Evolutionary conservation across 805 yeast genomes (phyloP).

Genomic region (Naumovozyma castellii): DNA sequence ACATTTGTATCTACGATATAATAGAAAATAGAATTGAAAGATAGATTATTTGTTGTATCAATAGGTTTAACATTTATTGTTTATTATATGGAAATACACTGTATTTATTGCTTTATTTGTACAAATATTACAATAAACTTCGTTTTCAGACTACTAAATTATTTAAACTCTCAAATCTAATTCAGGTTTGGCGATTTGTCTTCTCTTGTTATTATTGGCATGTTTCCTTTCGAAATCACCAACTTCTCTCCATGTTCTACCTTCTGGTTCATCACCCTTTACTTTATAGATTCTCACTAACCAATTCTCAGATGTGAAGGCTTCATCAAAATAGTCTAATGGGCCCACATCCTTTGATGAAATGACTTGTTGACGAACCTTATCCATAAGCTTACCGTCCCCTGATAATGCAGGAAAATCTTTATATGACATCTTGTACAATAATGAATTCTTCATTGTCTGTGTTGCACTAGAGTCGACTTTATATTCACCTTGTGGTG

Average conservation of each 20-base stretch:
- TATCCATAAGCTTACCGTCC: conserved; percentile 55
- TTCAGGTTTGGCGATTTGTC: conserved; percentile 35
- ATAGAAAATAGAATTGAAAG: too few relatives aligned
- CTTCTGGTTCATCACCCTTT: conserved; percentile 78
- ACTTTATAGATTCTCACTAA: conserved; percentile 88
- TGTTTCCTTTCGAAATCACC: conserved; percentile 40
- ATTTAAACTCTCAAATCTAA: conserved; percentile 39
- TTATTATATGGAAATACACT: too few relatives aligned
- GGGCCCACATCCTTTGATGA: conserved; percentile 41
- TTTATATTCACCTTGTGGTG: conserved; percentile 76
- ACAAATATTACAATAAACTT: too few relatives aligned
- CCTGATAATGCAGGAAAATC: conserved; percentile 66
- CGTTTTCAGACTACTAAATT: too few relatives aligned
- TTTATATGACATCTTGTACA: conserved; percentile 93
- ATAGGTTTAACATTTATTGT: too few relatives aligned
- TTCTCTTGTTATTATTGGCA: conserved; percentile 30
- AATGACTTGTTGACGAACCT: conserved; percentile 81
- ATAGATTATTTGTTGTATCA: too few relatives aligned
- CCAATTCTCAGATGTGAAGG: conserved; percentile 93
- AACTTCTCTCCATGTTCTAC: conserved; percentile 62
- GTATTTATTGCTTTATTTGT: too few relatives aligned
- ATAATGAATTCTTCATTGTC: conserved; percentile 78
- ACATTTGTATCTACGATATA: too few relatives aligned
- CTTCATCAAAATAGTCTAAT: conserved; percentile 82
- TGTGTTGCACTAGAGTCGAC: conserved; percentile 74